These are phyloP conservation scores for Collybia mongolica DNA, from an alignment of 768 basidiomycete species.

Conservation along the genomic window DNA sequence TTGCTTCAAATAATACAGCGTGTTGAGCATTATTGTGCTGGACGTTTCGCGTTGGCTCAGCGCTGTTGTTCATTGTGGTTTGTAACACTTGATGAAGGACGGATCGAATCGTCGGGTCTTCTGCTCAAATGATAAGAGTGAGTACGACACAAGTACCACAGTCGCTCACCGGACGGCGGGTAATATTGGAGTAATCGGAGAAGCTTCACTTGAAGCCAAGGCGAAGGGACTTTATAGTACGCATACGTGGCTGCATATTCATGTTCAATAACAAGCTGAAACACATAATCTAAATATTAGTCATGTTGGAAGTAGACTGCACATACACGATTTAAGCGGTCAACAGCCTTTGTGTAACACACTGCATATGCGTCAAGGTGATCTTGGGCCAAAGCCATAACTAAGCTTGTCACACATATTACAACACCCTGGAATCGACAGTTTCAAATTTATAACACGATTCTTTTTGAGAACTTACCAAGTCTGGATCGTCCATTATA, in stretches of 20 bases:
- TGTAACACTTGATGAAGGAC: conserved; percentile 83
- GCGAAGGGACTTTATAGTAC: conserved; percentile 97
- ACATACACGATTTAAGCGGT: conserved; percentile 78
- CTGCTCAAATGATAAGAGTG: conserved; percentile 34
- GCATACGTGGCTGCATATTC: conserved; percentile 89
- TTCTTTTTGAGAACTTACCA: conserved; percentile 42
- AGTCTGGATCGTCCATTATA: conserved; percentile 91
- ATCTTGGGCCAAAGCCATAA: conserved; percentile 94
- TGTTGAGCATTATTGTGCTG: conserved; percentile 99
- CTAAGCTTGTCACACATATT: conserved; percentile 88
- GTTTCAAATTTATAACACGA: neutral
- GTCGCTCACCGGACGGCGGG: conserved; percentile 78
- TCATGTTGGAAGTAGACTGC: neutral
- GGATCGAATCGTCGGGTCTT: conserved; percentile 77
- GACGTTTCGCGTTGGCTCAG: conserved; percentile 89
- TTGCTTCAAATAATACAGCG: conserved; percentile 97
- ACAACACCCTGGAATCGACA: conserved; percentile 74
- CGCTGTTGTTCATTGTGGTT: conserved; percentile 87
- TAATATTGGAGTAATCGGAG: conserved; percentile 93
- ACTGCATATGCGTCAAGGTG: conserved; percentile 87
- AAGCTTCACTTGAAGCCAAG: conserved; percentile 97
- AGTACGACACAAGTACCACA: neutral
- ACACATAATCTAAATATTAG: conserved; percentile 1
- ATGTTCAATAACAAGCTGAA: conserved; percentile 85
- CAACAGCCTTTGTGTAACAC: conserved; percentile 93